A percentile compares a stretch with the other conserved stretches of the same genome.
These are phyloP conservation scores for Rosa hybrid DNA, from an alignment of 331 rosid species.

Conservation along the genomic window DNA sequence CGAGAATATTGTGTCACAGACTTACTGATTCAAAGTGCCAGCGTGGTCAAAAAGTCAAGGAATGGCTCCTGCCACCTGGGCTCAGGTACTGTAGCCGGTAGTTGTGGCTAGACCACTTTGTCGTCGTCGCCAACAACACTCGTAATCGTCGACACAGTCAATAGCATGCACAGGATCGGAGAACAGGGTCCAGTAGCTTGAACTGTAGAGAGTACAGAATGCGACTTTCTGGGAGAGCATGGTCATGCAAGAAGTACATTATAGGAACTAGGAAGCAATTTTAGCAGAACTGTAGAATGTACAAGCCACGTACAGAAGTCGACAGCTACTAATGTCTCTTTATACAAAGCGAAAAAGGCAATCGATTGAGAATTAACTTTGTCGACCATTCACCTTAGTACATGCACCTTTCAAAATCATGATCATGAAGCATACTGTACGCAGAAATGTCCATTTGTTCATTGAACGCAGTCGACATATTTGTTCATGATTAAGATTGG, in stretches of 20 bases:
- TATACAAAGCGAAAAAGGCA: background rate
- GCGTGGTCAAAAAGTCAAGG: constrained; percentile 7
- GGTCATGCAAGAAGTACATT: background rate
- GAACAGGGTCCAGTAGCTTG: background rate
- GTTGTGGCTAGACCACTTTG: background rate
- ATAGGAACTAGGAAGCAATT: background rate
- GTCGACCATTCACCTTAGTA: background rate
- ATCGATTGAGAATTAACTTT: background rate
- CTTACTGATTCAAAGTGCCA: background rate
- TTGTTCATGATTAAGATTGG: background rate
- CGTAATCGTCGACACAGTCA: background rate
- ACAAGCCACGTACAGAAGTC: background rate
- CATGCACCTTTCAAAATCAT: background rate
- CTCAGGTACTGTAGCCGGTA: background rate
- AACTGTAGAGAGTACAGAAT: background rate
- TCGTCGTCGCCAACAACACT: background rate
- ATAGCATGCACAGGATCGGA: background rate
- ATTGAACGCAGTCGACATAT: background rate
- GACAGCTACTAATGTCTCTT: background rate
- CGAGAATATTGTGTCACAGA: no score
- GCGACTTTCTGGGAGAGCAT: background rate
- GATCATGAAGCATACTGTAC: background rate
- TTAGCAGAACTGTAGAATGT: background rate
- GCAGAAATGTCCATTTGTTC: background rate
- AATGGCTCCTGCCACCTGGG: background rate